Base-by-base conservation (phyloP, 352 stramenopile species). In the Globisporangium paddicum region DNA sequence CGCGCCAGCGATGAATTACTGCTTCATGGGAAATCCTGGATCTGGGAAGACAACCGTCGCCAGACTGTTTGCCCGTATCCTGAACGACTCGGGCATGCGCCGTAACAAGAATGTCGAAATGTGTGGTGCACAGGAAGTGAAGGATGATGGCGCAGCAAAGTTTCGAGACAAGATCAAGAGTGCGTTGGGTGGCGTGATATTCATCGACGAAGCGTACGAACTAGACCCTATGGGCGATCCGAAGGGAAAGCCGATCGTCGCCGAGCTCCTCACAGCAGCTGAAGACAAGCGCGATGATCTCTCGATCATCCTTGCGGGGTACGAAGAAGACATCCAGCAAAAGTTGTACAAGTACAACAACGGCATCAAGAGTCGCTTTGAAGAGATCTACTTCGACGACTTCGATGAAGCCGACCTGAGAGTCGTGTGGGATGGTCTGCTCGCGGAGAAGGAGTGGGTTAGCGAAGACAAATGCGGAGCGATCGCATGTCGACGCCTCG, bases 151-250 rank as follows among this genome's bases (percentile, higher is more conserved):
- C 1, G 49, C 72, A 7, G 65, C 75, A 8, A 76, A 90, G 28
- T 96, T 96, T 55, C 77, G 81, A 1, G 68, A 93, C 60, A 78
- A 92, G 25, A 72, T 98, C 7, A 35, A 82, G 34, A 61, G 67
- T 6, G 79, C 86, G 0, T 76, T 75, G 41, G 91, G 87, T 13
- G 92, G 90, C 32, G 84, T 96, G 14, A 64, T 98, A 13, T 97
- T 98, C 55, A 95, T 98, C 26, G 93, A 98, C 51, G 93, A 98
- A 64, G 90, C 89, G 40, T 97, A 97, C 56, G 81, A 95, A 32
- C 55, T 98, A 38, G 86, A 98, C 40, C 90, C 90, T 4, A 64
- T 77, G 7, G 70, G 66, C 6, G 84, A 96, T 46, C 72, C 73
- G 21, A 93, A 89, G 45, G 90, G 86, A 0, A 90, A 83, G 47